Base-by-base conservation (phyloP, 805 yeast genomes). In the Wickerhamiella vanderwaltii region DNA sequence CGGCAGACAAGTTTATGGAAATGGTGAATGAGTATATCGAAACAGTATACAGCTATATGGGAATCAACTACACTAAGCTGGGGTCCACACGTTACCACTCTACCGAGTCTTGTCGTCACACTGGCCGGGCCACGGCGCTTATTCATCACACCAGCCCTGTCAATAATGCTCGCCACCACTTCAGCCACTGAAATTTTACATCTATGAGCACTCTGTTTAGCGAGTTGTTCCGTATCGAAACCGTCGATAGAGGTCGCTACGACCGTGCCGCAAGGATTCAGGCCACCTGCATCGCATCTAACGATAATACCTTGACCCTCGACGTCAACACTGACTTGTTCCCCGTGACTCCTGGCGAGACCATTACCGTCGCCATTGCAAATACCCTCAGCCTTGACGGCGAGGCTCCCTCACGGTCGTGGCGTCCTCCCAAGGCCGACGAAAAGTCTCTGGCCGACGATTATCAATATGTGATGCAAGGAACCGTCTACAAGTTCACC, bases 381-480 rank as follows among this genome's bases (percentile, higher is more conserved):
- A 79, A 87, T 18, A 68, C 86, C 2, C 67, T 88, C 44, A 64
- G 71, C 7, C 46, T 71, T 11, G 80, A 75, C 30, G 75, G 66
- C 5, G 62, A 63, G 7, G 72, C 72, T 28, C 52, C 67, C 11
- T 68, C 75, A 50, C 79, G 80, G 15, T 73, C 81, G 19, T 80
- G 88, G 87, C 72, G 86, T 59, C 85, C 83, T 6, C 94, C 95
- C 34, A 81, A 73, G 61, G 72, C 81, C 9, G 82, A 79, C 45
- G 95, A 86, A 51, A 73, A 79, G 56, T 73, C 93, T 5, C 69
- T 88, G 54, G 95, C 95, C 51, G 96, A 88, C 60, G 97, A 91
- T 58, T 88, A 86, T 66, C 97, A 88, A 61, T 91, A 91, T 55
- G 97, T 91, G 50, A 88, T 91, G 97, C 77, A 87, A 60, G 98